phyloP scores from a whole-genome alignment of 2,329 filamentous ascomycete genomes.

The Neofusicoccum umdonicola region DNA sequence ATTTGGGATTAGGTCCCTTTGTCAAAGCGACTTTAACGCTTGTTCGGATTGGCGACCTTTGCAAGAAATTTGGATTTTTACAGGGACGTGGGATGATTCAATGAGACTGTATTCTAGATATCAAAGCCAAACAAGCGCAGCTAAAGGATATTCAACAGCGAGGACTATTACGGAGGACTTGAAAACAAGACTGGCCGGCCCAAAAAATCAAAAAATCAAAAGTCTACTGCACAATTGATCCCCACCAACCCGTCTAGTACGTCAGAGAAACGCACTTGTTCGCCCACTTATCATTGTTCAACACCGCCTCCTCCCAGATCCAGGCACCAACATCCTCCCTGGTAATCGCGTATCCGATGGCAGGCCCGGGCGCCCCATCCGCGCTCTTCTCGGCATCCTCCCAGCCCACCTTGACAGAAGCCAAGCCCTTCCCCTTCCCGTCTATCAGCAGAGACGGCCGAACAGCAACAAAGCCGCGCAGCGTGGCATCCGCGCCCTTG shows the following conservation, averaged over 20 bases:
- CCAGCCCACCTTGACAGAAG: slow-evolving; percentile 34
- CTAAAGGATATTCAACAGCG: no score
- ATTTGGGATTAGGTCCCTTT: no score
- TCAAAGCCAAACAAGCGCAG: no score
- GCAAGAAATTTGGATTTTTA: no score
- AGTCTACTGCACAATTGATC: no score
- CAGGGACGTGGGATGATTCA: no score
- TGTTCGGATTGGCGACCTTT: no score
- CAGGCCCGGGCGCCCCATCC: slow-evolving; percentile 29
- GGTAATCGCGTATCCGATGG: slow-evolving; percentile 38
- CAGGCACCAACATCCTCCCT: slow-evolving; percentile 41
- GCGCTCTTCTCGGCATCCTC: slow-evolving; percentile 20
- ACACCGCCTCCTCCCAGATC: slow-evolving; percentile 37
- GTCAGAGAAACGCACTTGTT: slow-evolving; percentile 36
- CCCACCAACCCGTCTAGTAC: slow-evolving; percentile 24
- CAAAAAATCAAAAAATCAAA: no score
- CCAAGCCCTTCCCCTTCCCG: slow-evolving; percentile 26
- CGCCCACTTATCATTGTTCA: slow-evolving; percentile 26
- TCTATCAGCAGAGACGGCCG: slow-evolving; percentile 39
- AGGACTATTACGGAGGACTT: no score
- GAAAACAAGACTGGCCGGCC: no score
- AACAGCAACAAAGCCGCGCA: slow-evolving; percentile 34
- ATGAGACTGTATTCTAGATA: no score
- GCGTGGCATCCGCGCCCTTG: slow-evolving; percentile 15
- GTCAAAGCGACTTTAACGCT: no score